Evolutionary conservation across 345 rosid species (phyloP).

Genomic region (Cardamine chenopodiifolia): DNA sequence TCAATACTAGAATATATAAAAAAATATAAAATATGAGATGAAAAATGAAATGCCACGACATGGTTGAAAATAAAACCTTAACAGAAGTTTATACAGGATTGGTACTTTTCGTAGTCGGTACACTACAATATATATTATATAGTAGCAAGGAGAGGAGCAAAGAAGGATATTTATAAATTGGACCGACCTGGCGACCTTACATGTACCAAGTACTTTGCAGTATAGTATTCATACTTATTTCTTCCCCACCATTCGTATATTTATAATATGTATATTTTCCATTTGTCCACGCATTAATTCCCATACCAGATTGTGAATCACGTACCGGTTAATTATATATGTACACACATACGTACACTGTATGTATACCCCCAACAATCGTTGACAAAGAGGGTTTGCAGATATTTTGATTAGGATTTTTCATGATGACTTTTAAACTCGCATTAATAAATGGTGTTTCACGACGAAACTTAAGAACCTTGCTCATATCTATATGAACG

Average conservation of each 20-base stretch:
- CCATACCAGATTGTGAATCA: not conserved
- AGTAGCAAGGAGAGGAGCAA: not conserved
- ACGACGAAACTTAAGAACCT: too few relatives aligned
- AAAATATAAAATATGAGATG: too few relatives aligned
- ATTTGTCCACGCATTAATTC: conserved; percentile 3
- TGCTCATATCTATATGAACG: too few relatives aligned
- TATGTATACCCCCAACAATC: not conserved
- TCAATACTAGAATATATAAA: not conserved
- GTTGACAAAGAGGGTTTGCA: too few relatives aligned
- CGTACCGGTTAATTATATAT: not conserved
- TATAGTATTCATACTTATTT: not conserved
- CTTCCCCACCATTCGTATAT: conserved; percentile 5
- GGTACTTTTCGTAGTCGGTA: not conserved
- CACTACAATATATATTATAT: not conserved
- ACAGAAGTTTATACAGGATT: not conserved
- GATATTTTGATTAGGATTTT: too few relatives aligned
- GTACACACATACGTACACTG: not conserved
- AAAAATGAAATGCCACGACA: not conserved
- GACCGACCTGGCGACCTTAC: not conserved
- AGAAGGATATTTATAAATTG: not conserved
- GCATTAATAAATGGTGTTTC: not conserved
- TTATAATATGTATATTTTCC: too few relatives aligned
- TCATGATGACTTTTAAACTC: conserved; percentile 2
- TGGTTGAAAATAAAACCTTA: not conserved
- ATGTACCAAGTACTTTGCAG: not conserved